Evolutionary conservation across 352 stramenopile genomes (phyloP), one percentile per base, ranked within the genome.

Genomic region (Phytophthora sojae): DNA sequence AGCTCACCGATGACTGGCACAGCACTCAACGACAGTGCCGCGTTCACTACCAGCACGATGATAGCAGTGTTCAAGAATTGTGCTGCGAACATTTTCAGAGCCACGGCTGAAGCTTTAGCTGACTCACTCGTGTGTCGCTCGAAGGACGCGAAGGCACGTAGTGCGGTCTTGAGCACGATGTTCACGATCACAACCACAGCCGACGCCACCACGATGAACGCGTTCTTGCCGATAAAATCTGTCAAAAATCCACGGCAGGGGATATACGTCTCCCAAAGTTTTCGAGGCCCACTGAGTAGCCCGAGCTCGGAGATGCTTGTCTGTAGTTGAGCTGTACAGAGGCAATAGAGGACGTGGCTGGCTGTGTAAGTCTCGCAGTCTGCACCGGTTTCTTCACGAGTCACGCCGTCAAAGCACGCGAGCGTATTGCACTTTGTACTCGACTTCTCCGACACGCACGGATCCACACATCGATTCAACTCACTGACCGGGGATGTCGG

Each of bases 21-120:
- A 1, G 57, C 55, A 5, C 57, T 74, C 12, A 93, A 51, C 1
- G 68, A 75, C 0, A 94, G 67, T 11, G 85, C 60, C 1, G 88
- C 80, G 55, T 96, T 96, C 8, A 96, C 85, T 5, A 95, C 29
- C 0, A 96, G 63, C 23, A 96, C 86, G 49, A 96, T 93, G 21
- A 97, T 74, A 2, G 86, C 86, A 0, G 90, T 97, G 72, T 94
- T 97, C 17, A 97, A 69, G 25, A 95, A 95, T 63, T 96, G 88
- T 3, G 90, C 82, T 15, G 64, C 61, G 29, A 95, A 94, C 76
- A 95, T 90, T 63, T 96, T 97, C 45, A 93, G 35, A 4, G 84
- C 82, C 39, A 95, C 80, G 0, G 84, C 84, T 0, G 83, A 84
- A 12, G 89, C 86, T 72, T 95, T 95, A 21, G 83, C 71, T 0